Conservation (phyloP, 148 eudicot species). For the Chenopodium quinoa region DNA sequence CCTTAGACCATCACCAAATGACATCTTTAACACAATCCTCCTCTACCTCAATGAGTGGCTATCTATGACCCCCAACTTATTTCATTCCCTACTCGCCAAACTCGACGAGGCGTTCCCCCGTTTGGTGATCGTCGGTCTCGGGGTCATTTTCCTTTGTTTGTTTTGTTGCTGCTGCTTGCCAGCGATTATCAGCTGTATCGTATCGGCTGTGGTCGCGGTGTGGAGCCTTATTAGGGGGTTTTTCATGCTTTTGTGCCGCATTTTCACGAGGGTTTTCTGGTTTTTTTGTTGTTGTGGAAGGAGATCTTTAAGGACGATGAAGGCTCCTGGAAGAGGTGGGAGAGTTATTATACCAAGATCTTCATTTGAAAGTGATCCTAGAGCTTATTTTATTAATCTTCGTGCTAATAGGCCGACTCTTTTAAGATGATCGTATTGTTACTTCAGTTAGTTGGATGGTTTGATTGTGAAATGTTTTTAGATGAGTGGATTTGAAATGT, state of each 20-base stretch:
- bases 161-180: constrained; percentile 1
- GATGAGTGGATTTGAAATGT: too few relatives aligned
- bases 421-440: too few relatives aligned
- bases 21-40: not conserved
- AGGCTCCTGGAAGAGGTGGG: not conserved
- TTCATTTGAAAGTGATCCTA: not conserved
- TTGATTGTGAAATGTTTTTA: too few relatives aligned
- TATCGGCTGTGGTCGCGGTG: not conserved
- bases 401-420: not conserved
- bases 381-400: not conserved
- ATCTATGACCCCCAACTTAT: not conserved
- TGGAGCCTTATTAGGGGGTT: not conserved
- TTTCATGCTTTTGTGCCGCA: not conserved
- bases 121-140: not conserved
- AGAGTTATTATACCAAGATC: not conserved
- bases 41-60: constrained; percentile 8
- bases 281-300: constrained; percentile 2
- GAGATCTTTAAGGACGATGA: not conserved
- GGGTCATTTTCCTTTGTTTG: not conserved
- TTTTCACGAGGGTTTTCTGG: not conserved
- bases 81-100: not conserved
- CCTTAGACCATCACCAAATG: not conserved
- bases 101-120: not conserved
- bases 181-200: not conserved
- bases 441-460: too few relatives aligned